Percentiles rank a stretch among this genome's conserved stretches.
Evolutionary conservation across 139 green algal species (phyloP).

Genomic region (Nannochloris sp.): DNA sequence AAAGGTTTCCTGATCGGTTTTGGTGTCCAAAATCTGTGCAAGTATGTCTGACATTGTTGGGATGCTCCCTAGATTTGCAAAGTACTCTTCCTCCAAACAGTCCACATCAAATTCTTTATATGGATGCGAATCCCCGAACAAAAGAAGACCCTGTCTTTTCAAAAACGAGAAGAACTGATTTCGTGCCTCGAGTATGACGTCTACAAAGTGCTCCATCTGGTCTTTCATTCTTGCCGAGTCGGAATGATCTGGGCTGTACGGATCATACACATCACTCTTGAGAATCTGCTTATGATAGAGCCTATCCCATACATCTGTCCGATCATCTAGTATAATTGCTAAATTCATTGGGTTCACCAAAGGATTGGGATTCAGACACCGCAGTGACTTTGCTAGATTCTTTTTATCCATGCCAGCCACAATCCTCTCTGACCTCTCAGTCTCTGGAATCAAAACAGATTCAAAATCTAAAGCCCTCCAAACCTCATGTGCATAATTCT

Average conservation of each 20-base stretch:
- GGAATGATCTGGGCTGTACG: neutral
- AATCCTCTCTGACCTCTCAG: neutral
- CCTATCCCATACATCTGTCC: conserved; percentile 49
- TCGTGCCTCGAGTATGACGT: conserved; percentile 1
- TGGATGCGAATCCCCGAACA: neutral
- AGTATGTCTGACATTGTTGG: too few species aligned
- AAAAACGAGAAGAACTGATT: neutral
- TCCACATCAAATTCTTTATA: neutral
- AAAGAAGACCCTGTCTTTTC: neutral
- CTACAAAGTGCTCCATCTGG: neutral
- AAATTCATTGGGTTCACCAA: conserved; percentile 47
- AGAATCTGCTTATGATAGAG: conserved; percentile 1
- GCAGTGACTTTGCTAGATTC: neutral
- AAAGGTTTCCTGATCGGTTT: too few species aligned
- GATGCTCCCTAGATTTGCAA: too few species aligned
- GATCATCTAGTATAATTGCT: conserved; percentile 71
- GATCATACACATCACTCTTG: neutral
- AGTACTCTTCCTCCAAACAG: neutral
- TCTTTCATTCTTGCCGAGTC: neutral
- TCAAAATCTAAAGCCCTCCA: conserved; percentile 69
- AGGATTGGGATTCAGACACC: neutral
- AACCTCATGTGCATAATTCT: conserved; percentile 72
- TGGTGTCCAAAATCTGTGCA: too few species aligned
- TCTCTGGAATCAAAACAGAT: conserved; percentile 46
- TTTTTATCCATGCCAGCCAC: neutral